Evolutionary conservation across 768 basidiomycete species (phyloP), one percentile per base, ranked within the genome.

Genomic region (Boletus speciosus): DNA sequence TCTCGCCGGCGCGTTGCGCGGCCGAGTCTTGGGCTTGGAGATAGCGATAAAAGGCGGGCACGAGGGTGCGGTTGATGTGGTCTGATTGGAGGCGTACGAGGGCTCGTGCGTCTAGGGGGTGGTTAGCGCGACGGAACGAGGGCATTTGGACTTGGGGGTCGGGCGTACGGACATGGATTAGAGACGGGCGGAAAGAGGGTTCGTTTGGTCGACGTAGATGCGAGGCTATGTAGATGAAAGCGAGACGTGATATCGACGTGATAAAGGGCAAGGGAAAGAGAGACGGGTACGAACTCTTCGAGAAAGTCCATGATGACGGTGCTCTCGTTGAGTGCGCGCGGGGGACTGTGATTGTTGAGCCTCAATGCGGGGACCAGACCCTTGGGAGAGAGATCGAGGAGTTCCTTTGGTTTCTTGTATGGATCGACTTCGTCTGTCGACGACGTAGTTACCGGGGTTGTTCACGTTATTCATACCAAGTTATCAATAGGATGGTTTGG

Each of bases 371-470:
- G 90, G 1, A 94, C 88, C 4, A 93, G 77, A 0, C 91, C 90
- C 61, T 88, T 90, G 1, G 90, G 89, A 15, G 89, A 91, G 16
- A 90, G 75, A 36, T 88, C 82, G n/a, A 94, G 75, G 19, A 93
- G 79, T 32, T 89, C 88, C 46, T 81, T 68, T 0, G 90, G 88
- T 60, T 92, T 93, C 71, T 83, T 83, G 74, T 92, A 91, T 19
- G 88, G 87, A 68, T 90, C 86, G 29, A 90, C 86, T 69, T 90
- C 88, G 61, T 86, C 88, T 90, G 54, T 50, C 37, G 27, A 32
- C 7, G 14, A 21, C 5, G 23, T 9, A 23, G 23, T 23, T 23
- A 23, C 19, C 19, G 19, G 19, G 19, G 19, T 23, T 23, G 23
- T 23, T 23, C 12, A 51, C 6, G 21, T 32, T 15, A 34, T 47